Percentiles rank a stretch among this genome's conserved stretches.
phyloP scores from a whole-genome alignment of 495 filamentous ascomycete genomes.

The Aspergillus incahuasiensis region DNA sequence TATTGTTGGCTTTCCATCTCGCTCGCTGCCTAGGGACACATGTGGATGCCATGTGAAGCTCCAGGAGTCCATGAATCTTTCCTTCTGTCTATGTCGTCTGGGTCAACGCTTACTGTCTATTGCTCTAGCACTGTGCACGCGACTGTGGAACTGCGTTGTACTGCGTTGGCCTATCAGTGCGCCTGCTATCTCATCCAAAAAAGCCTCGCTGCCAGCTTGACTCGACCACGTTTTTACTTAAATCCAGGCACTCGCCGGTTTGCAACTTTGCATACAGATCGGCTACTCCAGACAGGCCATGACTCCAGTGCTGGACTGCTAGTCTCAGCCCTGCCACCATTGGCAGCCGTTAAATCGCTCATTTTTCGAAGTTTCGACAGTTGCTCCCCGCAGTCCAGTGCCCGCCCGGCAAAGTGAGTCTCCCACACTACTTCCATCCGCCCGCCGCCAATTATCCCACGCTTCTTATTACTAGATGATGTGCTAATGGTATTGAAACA shows the following conservation, averaged over 20 bases:
- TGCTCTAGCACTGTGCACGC: constrained; percentile 1
- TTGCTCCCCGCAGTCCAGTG: background rate
- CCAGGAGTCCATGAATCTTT: background rate
- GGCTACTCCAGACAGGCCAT: background rate
- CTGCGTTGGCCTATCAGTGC: constrained; percentile 4
- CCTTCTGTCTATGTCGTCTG: background rate
- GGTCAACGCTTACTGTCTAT: background rate
- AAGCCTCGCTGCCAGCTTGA: constrained; percentile 9
- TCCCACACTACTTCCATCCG: constrained; percentile 7
- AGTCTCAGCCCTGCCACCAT: background rate
- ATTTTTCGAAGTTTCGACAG: background rate
- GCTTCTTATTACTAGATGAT: background rate
- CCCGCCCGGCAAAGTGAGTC: background rate
- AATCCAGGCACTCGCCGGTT: constrained; percentile 2
- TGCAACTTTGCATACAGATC: background rate
- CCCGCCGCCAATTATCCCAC: constrained; percentile 7
- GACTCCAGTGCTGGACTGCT: background rate
- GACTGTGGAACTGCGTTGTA: constrained; percentile 6
- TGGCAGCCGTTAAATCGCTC: background rate
- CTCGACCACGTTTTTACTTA: constrained; percentile 6
- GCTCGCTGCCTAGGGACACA: background rate
- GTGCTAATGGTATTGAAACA: constrained; percentile 5
- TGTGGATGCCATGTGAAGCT: constrained; percentile 2
- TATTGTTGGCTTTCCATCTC: background rate
- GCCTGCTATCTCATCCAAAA: background rate